Percentiles rank a stretch among this genome's conserved stretches.
Evolutionary conservation across 2,329 filamentous ascomycete genomes (phyloP).

Genomic region (Trichoderma koningii): DNA sequence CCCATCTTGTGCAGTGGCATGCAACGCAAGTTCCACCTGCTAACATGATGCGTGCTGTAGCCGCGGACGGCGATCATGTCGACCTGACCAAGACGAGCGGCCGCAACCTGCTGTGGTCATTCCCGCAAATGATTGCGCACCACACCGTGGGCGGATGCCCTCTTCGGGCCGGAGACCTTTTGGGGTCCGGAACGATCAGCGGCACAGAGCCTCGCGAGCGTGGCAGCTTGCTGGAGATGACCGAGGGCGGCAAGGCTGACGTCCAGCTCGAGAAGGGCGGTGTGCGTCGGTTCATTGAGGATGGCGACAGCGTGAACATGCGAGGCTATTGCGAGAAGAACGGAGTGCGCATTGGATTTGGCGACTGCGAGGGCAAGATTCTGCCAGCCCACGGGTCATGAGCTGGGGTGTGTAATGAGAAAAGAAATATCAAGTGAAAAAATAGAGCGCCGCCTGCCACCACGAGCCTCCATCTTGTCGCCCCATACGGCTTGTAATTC

Average conservation of each 20-base stretch:
- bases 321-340: conserved; percentile 67
- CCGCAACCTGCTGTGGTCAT: conserved; percentile 69
- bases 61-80: conserved; percentile 38
- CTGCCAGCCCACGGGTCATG: conserved; percentile 24
- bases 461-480: too few relatives aligned
- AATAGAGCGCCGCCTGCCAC: not conserved
- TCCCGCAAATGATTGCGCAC: conserved; percentile 81
- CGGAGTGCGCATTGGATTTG: conserved; percentile 72
- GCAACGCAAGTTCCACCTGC: not conserved
- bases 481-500: too few relatives aligned
- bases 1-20: too few relatives aligned
- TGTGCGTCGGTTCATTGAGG: conserved; percentile 70
- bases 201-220: conserved; percentile 64
- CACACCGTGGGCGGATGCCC: conserved; percentile 78
- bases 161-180: conserved; percentile 70
- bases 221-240: conserved; percentile 74
- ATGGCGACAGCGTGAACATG: conserved; percentile 71
- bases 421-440: not conserved
- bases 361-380: conserved; percentile 48
- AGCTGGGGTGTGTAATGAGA: not conserved
- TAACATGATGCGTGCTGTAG: conserved; percentile 28
- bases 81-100: conserved; percentile 42
- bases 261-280: conserved; percentile 65
- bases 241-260: conserved; percentile 65
- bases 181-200: conserved; percentile 76